A percentile compares a stretch with the other conserved stretches of the same genome.
These are phyloP conservation scores for Moringa oleifera DNA, from an alignment of 345 rosid genomes.

Conservation along the genomic window DNA sequence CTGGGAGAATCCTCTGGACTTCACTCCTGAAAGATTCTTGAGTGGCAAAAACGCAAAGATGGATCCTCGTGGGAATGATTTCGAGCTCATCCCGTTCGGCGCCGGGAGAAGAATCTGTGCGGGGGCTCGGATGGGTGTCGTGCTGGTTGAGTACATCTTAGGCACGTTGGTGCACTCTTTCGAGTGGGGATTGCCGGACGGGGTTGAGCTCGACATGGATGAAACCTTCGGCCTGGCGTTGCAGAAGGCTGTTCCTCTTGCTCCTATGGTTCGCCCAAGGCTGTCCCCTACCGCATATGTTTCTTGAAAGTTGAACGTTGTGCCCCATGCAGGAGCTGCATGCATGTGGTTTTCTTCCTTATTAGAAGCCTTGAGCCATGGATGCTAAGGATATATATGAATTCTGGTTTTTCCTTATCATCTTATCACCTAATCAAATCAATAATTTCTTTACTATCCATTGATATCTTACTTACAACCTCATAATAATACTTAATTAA, in stretches of 20 bases:
- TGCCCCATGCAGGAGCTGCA: too few relatives aligned
- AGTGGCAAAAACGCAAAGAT: constrained; percentile 22
- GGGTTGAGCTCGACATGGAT: constrained; percentile 40
- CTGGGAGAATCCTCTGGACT: constrained; percentile 45
- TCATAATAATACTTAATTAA: too few relatives aligned
- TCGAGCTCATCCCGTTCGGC: constrained; percentile 54
- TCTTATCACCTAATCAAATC: too few relatives aligned
- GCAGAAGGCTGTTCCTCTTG: constrained; percentile 51
- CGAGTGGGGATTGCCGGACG: constrained; percentile 44
- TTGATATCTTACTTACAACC: too few relatives aligned
- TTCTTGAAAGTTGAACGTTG: too few relatives aligned
- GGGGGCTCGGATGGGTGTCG: constrained; percentile 49
- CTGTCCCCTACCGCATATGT: constrained; percentile 30
- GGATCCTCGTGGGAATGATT: constrained; percentile 41
- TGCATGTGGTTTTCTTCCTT: too few relatives aligned
- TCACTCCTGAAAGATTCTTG: constrained; percentile 43
- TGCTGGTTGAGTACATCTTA: constrained; percentile 43
- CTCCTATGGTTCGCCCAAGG: constrained; percentile 40
- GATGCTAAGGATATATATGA: too few relatives aligned
- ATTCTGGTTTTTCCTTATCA: too few relatives aligned
- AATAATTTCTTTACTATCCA: too few relatives aligned
- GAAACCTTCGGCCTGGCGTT: constrained; percentile 53
- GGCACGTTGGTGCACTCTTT: constrained; percentile 51
- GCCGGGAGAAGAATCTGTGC: constrained; percentile 54
- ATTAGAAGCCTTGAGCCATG: too few relatives aligned